These are phyloP conservation scores for Lactuca sativa DNA, from an alignment of 129 eudicot species.

Conservation along the genomic window DNA sequence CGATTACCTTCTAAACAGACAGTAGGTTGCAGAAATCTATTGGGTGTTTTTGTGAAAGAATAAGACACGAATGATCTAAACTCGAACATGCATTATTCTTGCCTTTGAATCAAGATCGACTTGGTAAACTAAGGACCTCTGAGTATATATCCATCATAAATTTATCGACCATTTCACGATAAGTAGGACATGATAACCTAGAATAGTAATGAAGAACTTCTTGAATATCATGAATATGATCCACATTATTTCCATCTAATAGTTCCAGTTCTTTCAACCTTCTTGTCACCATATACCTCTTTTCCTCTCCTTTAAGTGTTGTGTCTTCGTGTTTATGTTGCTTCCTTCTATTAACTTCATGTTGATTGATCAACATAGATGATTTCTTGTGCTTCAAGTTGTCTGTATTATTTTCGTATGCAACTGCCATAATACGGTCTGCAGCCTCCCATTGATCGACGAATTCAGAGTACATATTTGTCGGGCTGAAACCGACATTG, in stretches of 20 bases:
- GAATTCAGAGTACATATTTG: constrained; percentile 33
- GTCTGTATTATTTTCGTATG: constrained; percentile 18
- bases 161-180: constrained; percentile 48
- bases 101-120: not conserved
- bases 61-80: not conserved
- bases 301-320: constrained; percentile 11
- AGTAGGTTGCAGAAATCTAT: not conserved
- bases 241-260: constrained; percentile 42
- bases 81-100: constrained; percentile 3
- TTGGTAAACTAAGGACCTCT: constrained; percentile 18
- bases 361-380: constrained; percentile 9
- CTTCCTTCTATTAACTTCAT: constrained; percentile 4
- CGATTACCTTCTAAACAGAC: not conserved
- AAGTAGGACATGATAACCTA: constrained; percentile 47
- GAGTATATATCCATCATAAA: constrained; percentile 45
- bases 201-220: constrained; percentile 50
- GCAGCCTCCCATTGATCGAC: constrained; percentile 34
- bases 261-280: constrained; percentile 46
- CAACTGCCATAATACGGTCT: constrained; percentile 14
- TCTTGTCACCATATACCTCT: constrained; percentile 24
- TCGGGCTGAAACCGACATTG: constrained; percentile 25
- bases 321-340: constrained; percentile 18
- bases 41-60: not conserved
- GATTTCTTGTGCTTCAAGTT: constrained; percentile 21
- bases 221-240: constrained; percentile 48